Base-by-base conservation (phyloP, 1,139 yeast species). In the Williopsis jadinii region DNA sequence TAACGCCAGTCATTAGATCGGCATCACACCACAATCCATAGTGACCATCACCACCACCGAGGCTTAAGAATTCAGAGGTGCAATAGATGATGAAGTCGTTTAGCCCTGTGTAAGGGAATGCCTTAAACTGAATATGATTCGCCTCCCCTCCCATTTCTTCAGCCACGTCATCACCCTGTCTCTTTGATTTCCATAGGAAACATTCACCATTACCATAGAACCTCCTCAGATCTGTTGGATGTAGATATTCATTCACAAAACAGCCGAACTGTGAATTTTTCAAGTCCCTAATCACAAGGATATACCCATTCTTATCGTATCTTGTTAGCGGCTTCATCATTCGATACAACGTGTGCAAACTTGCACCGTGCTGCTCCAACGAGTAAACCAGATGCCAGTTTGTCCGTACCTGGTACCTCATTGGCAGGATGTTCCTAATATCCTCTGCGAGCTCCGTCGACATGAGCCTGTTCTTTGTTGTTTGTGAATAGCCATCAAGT, bases 181-280 rank as follows among this genome's bases (percentile, higher is more conserved):
- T 61, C 30, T 44, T 42, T 30, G 34, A 32, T 43, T 84, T 85
- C 97, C 97, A 92, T 30, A 92, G 69, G 54, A 90, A 88, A 56
- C 97, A 87, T 60, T 92, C 97, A 1, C 97, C 97, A 61, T 88
- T 90, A 2, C 98, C 98, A 53, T 81, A 84, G 62, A 81, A 92
- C 44, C 88, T 70, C 55, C 75, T 75, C 39, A 78, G 79, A 38
- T 82, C 88, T 52, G 80, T 71, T 5, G 88, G 82, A 46, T 74
- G 78, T 43, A 84, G 72, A 43, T 76, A 70, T 51, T 87, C 96
- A 60, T 87, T 92, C 41, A 80, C 55, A 58, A 79, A 94, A 11
- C 90, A 84, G 0, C 99, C 99, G 67, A 92, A 92, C 37, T 77
- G 63, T 30, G 77, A 72, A 38, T 78, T 76, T 28, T 69, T 65